Evolutionary conservation across 768 basidiomycete genomes (phyloP).

Genomic region (Lentinula raphanica): DNA sequence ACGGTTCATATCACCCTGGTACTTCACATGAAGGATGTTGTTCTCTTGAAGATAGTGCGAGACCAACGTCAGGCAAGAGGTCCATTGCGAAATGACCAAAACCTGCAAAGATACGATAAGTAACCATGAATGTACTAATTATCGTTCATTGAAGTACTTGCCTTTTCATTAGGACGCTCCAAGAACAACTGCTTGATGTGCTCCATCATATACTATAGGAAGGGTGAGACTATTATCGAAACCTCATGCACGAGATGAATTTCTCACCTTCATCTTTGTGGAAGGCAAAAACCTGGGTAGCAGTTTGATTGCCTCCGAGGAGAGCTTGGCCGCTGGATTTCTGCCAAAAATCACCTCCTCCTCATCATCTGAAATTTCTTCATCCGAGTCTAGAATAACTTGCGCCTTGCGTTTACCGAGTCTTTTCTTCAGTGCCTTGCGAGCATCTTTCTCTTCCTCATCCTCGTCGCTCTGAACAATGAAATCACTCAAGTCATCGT

Average conservation of each 20-base stretch:
- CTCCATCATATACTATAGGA: conserved; percentile 53
- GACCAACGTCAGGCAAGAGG: conserved; percentile 56
- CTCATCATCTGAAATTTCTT: conserved; percentile 29
- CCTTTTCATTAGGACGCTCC: conserved; percentile 58
- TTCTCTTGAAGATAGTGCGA: conserved; percentile 54
- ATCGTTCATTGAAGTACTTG: conserved; percentile 20
- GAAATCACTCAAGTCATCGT: conserved; percentile 45
- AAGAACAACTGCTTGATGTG: conserved; percentile 38
- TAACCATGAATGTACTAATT: neutral
- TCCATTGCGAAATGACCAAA: conserved; percentile 71
- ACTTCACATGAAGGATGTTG: conserved; percentile 53
- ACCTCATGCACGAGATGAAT: neutral
- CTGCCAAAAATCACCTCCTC: conserved; percentile 39
- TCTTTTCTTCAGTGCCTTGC: conserved; percentile 31
- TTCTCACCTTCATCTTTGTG: conserved; percentile 66
- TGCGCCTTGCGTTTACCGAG: conserved; percentile 30
- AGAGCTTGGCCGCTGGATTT: conserved; percentile 21
- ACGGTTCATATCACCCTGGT: conserved; percentile 57
- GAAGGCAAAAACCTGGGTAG: conserved; percentile 60
- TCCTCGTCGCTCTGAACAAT: conserved; percentile 50
- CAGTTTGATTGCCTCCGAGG: conserved; percentile 32
- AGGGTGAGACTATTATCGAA: neutral
- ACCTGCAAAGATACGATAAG: conserved; percentile 29
- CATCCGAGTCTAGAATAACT: conserved; percentile 41
- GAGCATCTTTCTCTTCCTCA: conserved; percentile 47